Conservation (phyloP, 148 eudicot genomes). For the Vaccinium myrtillus region DNA sequence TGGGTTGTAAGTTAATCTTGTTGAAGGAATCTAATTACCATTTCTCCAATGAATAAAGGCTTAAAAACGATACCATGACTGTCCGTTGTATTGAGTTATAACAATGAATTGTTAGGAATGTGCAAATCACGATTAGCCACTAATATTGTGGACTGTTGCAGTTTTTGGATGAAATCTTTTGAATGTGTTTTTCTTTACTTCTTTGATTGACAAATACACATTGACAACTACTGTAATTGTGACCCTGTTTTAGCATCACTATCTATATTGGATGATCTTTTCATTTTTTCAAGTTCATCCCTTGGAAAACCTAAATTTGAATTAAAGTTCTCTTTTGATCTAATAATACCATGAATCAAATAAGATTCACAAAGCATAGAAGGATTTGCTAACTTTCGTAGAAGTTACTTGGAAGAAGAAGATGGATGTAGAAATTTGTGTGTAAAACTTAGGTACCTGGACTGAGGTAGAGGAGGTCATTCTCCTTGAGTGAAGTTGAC, state of each 20-base stretch:
- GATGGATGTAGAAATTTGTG: not conserved
- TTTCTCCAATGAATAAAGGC: not conserved
- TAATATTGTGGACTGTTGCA: not conserved
- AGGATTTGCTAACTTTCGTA: not conserved
- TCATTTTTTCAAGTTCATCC: not conserved
- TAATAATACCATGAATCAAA: not conserved
- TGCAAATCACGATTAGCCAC: not conserved
- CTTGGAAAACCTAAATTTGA: not conserved
- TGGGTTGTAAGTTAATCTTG: conserved; percentile 6
- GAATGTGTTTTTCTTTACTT: not conserved
- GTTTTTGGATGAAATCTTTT: not conserved
- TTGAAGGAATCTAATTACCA: not conserved
- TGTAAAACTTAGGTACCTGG: conserved; percentile 3
- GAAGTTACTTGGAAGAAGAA: not conserved
- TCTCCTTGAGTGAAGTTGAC: not conserved
- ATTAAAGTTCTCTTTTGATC: not conserved
- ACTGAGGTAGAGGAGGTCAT: conserved; percentile 5
- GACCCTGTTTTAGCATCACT: not conserved
- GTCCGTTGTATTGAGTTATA: not conserved
- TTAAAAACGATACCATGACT: not conserved
- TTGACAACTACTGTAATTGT: not conserved
- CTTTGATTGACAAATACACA: not conserved
- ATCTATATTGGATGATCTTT: not conserved
- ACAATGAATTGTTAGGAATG: not conserved
- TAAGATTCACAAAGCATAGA: not conserved